Percentiles rank a stretch among this genome's conserved stretches.
These are phyloP conservation scores for Chlamydomonas reinhardtii DNA, from an alignment of 163 green algal genomes.

Conservation along the genomic window DNA sequence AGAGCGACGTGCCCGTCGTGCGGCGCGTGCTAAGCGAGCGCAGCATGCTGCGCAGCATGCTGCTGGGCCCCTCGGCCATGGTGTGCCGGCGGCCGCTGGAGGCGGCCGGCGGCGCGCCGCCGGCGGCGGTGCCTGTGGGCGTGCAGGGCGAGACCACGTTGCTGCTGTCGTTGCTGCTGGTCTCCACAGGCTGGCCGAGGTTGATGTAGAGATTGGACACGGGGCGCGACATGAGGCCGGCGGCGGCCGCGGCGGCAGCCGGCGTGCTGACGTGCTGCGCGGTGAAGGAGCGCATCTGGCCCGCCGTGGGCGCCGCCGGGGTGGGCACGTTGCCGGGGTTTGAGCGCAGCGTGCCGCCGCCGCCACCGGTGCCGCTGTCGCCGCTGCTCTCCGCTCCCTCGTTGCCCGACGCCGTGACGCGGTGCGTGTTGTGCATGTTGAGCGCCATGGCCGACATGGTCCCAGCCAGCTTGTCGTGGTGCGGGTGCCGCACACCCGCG, in stretches of 20 bases:
- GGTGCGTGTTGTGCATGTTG: not conserved
- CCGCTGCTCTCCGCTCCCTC: no score
- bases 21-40: slow-evolving; percentile 42
- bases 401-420: no score
- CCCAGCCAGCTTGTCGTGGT: not conserved
- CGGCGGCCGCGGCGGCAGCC: slow-evolving; percentile 26
- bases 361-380: not conserved
- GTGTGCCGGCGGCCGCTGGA: slow-evolving; percentile 7
- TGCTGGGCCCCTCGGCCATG: slow-evolving; percentile 24
- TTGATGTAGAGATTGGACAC: slow-evolving; percentile 50
- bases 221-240: slow-evolving; percentile 47
- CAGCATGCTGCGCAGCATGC: slow-evolving; percentile 43
- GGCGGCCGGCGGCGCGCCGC: not conserved
- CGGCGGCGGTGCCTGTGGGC: not conserved
- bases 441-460: slow-evolving; percentile 16
- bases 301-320: slow-evolving; percentile 27
- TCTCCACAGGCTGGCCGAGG: not conserved
- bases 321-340: slow-evolving; percentile 8
- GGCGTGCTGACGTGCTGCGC: slow-evolving; percentile 4
- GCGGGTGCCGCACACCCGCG: not conserved
- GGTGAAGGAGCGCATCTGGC: slow-evolving; percentile 37
- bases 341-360: slow-evolving; percentile 6
- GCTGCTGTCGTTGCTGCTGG: slow-evolving; percentile 30
- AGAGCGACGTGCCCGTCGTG: not conserved
- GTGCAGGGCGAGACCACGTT: slow-evolving; percentile 21